Conservation (phyloP, 2,329 filamentous ascomycete genomes). For the Anisogramma anomala region DNA sequence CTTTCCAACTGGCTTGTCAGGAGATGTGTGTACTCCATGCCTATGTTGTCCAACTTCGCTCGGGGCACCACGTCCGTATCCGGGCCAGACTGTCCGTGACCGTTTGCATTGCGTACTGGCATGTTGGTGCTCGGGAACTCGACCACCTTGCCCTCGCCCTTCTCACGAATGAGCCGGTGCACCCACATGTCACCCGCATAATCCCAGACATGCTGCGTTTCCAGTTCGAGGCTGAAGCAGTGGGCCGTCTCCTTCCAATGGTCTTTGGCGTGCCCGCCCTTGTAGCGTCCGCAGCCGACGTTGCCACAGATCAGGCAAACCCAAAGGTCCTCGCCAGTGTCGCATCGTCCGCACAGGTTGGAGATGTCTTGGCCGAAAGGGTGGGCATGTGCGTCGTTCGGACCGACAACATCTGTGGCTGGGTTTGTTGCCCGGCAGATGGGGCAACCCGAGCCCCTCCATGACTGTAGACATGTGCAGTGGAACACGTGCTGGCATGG, state of each 20-base stretch:
- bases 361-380: constrained; percentile 49
- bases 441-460: constrained; percentile 87
- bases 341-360: constrained; percentile 72
- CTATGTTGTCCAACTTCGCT: constrained; percentile 62
- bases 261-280: constrained; percentile 82
- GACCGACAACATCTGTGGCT: constrained; percentile 28
- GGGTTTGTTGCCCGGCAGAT: constrained; percentile 79
- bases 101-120: constrained; percentile 19
- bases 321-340: constrained; percentile 75
- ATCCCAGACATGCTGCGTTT: constrained; percentile 95
- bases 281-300: constrained; percentile 88
- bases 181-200: constrained; percentile 94
- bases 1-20: constrained; percentile 87
- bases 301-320: constrained; percentile 90
- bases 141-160: constrained; percentile 82
- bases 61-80: constrained; percentile 54
- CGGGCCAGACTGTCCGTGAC: constrained; percentile 5
- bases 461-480: constrained; percentile 89
- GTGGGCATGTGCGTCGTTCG: constrained; percentile 36
- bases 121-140: constrained; percentile 55
- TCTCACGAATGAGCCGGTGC: constrained; percentile 86
- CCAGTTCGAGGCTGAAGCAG: constrained; percentile 83
- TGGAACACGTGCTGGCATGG: constrained; percentile 97
- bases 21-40: constrained; percentile 87
- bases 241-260: constrained; percentile 87